These are phyloP conservation scores for Trifolium dubium DNA, from an alignment of 306 rosid genomes.

Conservation along the genomic window DNA sequence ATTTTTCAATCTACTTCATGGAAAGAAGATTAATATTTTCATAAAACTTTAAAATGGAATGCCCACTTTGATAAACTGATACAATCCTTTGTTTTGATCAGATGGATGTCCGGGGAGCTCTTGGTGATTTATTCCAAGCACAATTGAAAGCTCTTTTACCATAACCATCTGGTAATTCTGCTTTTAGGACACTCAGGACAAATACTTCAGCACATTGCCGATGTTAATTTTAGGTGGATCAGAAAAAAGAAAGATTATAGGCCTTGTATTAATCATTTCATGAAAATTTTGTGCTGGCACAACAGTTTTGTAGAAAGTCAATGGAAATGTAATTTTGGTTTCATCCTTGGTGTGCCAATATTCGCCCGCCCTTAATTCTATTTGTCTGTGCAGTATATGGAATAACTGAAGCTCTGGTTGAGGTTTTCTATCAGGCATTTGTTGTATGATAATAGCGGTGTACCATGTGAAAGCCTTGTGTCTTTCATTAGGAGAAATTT, in stretches of 20 bases:
- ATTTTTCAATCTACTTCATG: conserved; percentile 9
- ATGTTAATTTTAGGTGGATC: conserved; percentile 36
- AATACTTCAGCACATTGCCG: conserved; percentile 31
- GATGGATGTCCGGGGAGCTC: conserved; percentile 98
- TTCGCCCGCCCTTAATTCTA: conserved; percentile 35
- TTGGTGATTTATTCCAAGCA: conserved; percentile 87
- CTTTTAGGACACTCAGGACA: conserved; percentile 33
- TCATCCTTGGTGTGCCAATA: conserved; percentile 34
- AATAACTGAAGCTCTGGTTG: conserved; percentile 44
- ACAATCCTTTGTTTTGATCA: conserved; percentile 52
- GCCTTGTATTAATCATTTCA: conserved; percentile 33
- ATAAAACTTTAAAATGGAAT: background rate
- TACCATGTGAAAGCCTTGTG: conserved; percentile 38
- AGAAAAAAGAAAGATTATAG: conserved; percentile 43
- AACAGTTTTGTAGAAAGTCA: conserved; percentile 54
- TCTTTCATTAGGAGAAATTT: conserved; percentile 36
- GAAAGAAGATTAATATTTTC: conserved; percentile 8
- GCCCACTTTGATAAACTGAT: conserved; percentile 35
- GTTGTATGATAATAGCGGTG: conserved; percentile 52
- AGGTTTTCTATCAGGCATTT: conserved; percentile 45
- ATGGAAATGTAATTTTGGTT: conserved; percentile 48
- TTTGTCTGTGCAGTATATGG: conserved; percentile 51
- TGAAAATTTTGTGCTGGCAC: conserved; percentile 43
- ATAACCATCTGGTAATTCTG: conserved; percentile 40
- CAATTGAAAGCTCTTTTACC: conserved; percentile 92